Evolutionary conservation across 768 basidiomycete genomes (phyloP).

Genomic region (Pseudohyphozyma bogoriensis): DNA sequence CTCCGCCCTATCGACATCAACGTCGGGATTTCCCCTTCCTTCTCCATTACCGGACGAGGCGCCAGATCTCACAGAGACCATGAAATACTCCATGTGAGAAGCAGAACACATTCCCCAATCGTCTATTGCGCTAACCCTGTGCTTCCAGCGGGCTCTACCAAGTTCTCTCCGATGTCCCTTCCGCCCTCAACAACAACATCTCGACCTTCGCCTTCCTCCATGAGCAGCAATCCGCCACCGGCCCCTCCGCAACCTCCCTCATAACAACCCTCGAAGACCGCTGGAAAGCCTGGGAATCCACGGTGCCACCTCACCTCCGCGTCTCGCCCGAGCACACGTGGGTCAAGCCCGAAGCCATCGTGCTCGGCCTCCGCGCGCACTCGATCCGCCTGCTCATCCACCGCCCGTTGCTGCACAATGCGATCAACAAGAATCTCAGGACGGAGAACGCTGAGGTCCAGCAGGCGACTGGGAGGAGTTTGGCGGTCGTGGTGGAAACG

Average conservation of each 20-base stretch:
- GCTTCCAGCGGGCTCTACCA: neutral
- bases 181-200: neutral
- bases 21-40: neutral
- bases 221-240: too few relatives aligned
- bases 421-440: neutral
- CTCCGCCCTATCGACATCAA: neutral
- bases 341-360: neutral
- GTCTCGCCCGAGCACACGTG: neutral
- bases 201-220: neutral
- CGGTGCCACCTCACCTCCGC: neutral
- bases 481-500: neutral
- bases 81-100: neutral
- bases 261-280: neutral
- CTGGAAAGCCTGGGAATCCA: neutral
- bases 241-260: too few relatives aligned
- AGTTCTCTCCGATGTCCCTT: neutral
- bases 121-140: neutral
- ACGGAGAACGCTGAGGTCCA: neutral
- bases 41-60: neutral
- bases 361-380: neutral
- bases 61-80: neutral
- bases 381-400: neutral
- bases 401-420: neutral
- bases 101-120: too few relatives aligned
- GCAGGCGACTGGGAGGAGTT: neutral